Evolutionary conservation across 805 yeast genomes (phyloP), one percentile per base, ranked within the genome.

Genomic region (Metahyphopichia silvanorum): DNA sequence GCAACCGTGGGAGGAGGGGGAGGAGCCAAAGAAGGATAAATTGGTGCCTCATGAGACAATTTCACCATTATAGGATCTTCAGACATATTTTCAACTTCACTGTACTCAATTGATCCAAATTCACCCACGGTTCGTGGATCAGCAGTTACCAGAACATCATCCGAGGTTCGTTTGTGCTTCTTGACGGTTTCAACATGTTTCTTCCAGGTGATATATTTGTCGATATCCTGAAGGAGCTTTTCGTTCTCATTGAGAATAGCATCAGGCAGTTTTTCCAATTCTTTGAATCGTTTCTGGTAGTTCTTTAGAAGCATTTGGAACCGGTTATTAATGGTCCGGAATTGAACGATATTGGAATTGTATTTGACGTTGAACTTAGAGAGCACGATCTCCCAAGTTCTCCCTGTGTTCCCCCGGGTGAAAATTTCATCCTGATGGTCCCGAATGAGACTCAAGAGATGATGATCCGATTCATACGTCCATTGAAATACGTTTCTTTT

Each of bases 351-450:
- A 15, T 35, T 35, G 16, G 51, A 25, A n/a, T 42, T 19, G 21
- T 39, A 37, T 13, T 27, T 32, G 6, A 35, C 34, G 29, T 55
- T 55, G 31, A 53, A 53, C 21, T 49, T 47, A 13, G 29, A 26
- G 17, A 55, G 38, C n/a, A 55, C 46, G 5, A 29, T 24, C 11
- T 46, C 45, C 60, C 60, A 55, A 1, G 56, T 53, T 32, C 48
- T 52, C 23, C 51, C 34, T 16, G 55, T 49, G 15, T 47, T 40
- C 3, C 60, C 60, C 24, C 59, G 35, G n/a, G 52, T 49, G 34
- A 49, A 51, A 3, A 55, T 34, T 19, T 47, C 54, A 10, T 45
- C 42, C n/a, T 40, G 36, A 33, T 49, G 35, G 28, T 39, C 40
- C 27, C 23, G 32, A 6, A 53, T 49, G 15, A 53, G 36, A 18